phyloP scores from a whole-genome alignment of 805 yeast genomes.

The Tetrapisispora pingtungensis region DNA sequence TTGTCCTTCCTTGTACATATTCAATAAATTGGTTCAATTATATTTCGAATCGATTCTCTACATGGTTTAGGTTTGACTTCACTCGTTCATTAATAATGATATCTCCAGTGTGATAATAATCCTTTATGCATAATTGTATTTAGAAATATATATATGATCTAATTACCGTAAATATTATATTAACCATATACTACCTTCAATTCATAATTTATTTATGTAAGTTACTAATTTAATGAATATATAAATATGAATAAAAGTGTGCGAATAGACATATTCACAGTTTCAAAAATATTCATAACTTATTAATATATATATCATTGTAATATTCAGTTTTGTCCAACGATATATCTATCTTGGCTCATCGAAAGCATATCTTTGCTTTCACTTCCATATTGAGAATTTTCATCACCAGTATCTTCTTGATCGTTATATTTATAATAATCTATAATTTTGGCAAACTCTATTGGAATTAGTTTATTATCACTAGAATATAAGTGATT shows the following conservation, averaged over 20 bases:
- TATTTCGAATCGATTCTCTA: no score
- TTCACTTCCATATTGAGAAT: neutral
- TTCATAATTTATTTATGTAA: no score
- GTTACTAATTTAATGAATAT: no score
- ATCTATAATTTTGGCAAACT: constrained; percentile 1
- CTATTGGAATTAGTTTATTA: neutral
- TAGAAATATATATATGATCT: neutral
- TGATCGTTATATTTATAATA: neutral
- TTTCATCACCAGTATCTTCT: neutral
- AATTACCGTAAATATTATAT: neutral
- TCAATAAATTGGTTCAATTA: neutral
- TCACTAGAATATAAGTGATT: neutral
- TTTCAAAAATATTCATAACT: neutral
- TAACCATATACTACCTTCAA: no score
- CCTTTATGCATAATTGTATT: neutral
- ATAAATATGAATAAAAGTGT: neutral
- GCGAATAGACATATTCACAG: neutral
- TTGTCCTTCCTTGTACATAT: constrained; percentile 1
- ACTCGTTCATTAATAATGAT: no score
- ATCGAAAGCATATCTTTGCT: neutral
- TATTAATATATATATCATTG: no score
- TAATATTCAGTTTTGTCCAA: neutral
- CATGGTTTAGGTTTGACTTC: no score
- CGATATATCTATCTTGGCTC: neutral
- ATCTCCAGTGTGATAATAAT: no score